Evolutionary conservation across 2,329 filamentous ascomycete genomes (phyloP), one percentile per base, ranked within the genome.

Genomic region (Hypoxylon sp.): DNA sequence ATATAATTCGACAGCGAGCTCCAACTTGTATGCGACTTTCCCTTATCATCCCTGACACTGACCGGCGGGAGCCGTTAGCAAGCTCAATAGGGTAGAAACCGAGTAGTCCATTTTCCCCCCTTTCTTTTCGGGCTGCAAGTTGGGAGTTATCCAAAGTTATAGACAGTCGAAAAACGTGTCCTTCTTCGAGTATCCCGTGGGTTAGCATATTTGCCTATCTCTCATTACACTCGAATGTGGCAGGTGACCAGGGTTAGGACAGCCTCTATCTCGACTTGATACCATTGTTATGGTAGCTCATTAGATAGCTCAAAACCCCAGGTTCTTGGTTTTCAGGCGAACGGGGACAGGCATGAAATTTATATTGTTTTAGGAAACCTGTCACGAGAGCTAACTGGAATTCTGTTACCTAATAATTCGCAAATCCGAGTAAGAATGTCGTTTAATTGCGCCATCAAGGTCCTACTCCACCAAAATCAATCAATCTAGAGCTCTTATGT

Each of bases 361-460:
- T 70, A 60, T 68, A 62, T 55, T 50, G 22, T 48, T 70, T 64
- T 66, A 58, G 68, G 62, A 68, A 70, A 64, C 26, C 24, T 47
- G 62, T 66, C 65, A 66, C 65, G 61, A 63, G 65, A 57, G 61
- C 62, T 68, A 33, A 52, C 55, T 42, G 33, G 50, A 8, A 52
- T 61, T 54, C 51, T 66, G 65, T 70, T 70, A 70, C 68, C 55
- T 68, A 70, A 70, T 68, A 55, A 68, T 63, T 64, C 51, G 65
- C 65, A 60, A 70, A 68, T 62, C 51, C 50, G 39, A 66, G 46
- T 64, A 59, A 66, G 62, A 61, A 68, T 68, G 62, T 66, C 62
- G 68, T 68, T 47, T 68, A 70, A 65, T 70, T 66, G 39, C 68
- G 65, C 68, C 65, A 70, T 70, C 63, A 60, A 50, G 64, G 65